Evolutionary conservation across 192 early-diverging fungal species (phyloP).

Genomic region (Mortierella claussenii): DNA sequence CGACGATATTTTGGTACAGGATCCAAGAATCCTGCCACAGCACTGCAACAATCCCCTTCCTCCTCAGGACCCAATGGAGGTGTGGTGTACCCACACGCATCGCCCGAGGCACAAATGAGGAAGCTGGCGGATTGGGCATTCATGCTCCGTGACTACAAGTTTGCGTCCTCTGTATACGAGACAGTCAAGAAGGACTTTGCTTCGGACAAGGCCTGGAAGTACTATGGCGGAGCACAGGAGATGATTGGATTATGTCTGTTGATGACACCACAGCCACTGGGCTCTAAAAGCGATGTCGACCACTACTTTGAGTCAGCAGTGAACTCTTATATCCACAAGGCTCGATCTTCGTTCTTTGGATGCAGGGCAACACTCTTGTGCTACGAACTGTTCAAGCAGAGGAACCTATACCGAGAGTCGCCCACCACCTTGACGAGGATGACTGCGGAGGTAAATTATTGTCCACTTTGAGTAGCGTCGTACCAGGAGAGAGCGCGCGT

Average conservation of each 20-base stretch:
- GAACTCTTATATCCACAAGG: constrained; percentile 71
- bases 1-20: constrained; percentile 85
- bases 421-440: constrained; percentile 75
- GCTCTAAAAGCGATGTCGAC: constrained; percentile 62
- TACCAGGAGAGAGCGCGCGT: too few relatives aligned
- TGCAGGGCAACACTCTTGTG: constrained; percentile 79
- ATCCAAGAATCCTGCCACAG: constrained; percentile 48
- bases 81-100: constrained; percentile 69
- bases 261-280: constrained; percentile 67
- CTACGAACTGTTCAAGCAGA: constrained; percentile 84
- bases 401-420: constrained; percentile 74
- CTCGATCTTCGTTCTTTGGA: constrained; percentile 71
- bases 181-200: constrained; percentile 87
- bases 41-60: constrained; percentile 54
- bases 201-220: constrained; percentile 80
- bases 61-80: constrained; percentile 45
- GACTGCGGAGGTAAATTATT: constrained; percentile 75
- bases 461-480: too few relatives aligned
- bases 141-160: constrained; percentile 94
- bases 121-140: constrained; percentile 96
- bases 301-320: constrained; percentile 81
- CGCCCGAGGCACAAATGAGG: constrained; percentile 93
- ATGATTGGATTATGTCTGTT: constrained; percentile 91
- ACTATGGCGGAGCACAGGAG: constrained; percentile 84
- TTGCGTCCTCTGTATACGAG: constrained; percentile 92